Percentiles rank a stretch among this genome's conserved stretches.
These are phyloP conservation scores for Cystobasidium sp. DNA, from an alignment of 1,284 basidiomycete species.

Conservation along the genomic window DNA sequence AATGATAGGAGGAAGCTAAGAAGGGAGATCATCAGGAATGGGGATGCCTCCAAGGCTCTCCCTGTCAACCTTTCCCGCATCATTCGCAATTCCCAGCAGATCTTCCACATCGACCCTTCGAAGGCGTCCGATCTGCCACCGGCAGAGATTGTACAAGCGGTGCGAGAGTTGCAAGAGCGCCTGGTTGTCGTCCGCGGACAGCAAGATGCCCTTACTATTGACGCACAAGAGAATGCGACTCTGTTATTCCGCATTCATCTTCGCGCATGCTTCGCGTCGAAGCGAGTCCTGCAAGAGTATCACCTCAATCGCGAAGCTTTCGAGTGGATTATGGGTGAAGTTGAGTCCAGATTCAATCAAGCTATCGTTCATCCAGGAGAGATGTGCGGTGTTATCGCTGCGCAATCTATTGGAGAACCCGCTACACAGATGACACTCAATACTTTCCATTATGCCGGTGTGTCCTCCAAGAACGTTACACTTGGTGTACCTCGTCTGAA, in stretches of 20 bases:
- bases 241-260: conserved; percentile 91
- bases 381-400: conserved; percentile 98
- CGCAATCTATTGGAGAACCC: conserved; percentile 98
- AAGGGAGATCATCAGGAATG: conserved; percentile 73
- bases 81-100: conserved; percentile 92
- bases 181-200: conserved; percentile 81
- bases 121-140: conserved; percentile 93
- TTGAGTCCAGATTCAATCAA: conserved; percentile 92
- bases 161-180: conserved; percentile 71
- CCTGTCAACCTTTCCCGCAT: conserved; percentile 95
- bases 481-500: conserved; percentile 97
- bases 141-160: conserved; percentile 77
- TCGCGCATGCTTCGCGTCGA: conserved; percentile 80
- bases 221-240: conserved; percentile 87
- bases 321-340: conserved; percentile 96
- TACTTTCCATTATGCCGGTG: conserved; percentile 99
- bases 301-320: conserved; percentile 90
- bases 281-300: conserved; percentile 81
- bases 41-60: conserved; percentile 75
- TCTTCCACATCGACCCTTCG: conserved; percentile 94
- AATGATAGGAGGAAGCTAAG: conserved; percentile 79
- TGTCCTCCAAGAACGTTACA: conserved; percentile 95
- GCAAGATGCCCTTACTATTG: conserved; percentile 71
- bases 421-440: conserved; percentile 98
- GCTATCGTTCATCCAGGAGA: conserved; percentile 92